These are phyloP conservation scores for Xylaria castorea DNA, from an alignment of 495 filamentous ascomycete genomes.

Conservation along the genomic window DNA sequence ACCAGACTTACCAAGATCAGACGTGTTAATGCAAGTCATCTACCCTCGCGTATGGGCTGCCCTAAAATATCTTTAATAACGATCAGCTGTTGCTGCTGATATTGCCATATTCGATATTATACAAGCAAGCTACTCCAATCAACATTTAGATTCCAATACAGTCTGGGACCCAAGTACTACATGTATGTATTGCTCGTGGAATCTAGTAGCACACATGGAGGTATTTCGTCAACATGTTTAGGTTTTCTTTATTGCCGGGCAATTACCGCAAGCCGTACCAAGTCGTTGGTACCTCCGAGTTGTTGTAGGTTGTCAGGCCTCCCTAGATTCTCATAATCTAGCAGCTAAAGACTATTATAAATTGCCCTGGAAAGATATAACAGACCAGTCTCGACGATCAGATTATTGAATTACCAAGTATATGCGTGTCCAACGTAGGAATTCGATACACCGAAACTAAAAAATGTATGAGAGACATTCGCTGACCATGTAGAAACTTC, in stretches of 20 bases:
- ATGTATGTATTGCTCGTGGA: not conserved
- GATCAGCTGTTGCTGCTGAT: constrained; percentile 4
- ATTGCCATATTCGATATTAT: not conserved
- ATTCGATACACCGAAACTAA: not conserved
- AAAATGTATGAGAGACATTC: not conserved
- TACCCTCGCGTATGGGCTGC: not conserved
- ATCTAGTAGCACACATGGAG: not conserved
- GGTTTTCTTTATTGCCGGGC: not conserved
- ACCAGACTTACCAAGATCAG: not conserved
- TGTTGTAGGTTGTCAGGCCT: not conserved
- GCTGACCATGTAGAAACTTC: not conserved
- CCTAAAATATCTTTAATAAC: not conserved
- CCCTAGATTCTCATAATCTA: not conserved
- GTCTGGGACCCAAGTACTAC: not conserved
- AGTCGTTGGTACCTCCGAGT: constrained; percentile 7
- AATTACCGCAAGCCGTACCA: constrained; percentile 16
- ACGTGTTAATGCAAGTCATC: not conserved
- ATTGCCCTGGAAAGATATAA: not conserved
- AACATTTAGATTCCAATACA: not conserved
- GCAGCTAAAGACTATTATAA: not conserved
- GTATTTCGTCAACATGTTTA: not conserved
- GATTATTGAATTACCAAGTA: not conserved
- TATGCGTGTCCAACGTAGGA: not conserved
- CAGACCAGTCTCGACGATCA: not conserved
- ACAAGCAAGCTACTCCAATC: not conserved